Conservation (phyloP, 2,329 filamentous ascomycete species). For the Colletotrichum magnum region DNA sequence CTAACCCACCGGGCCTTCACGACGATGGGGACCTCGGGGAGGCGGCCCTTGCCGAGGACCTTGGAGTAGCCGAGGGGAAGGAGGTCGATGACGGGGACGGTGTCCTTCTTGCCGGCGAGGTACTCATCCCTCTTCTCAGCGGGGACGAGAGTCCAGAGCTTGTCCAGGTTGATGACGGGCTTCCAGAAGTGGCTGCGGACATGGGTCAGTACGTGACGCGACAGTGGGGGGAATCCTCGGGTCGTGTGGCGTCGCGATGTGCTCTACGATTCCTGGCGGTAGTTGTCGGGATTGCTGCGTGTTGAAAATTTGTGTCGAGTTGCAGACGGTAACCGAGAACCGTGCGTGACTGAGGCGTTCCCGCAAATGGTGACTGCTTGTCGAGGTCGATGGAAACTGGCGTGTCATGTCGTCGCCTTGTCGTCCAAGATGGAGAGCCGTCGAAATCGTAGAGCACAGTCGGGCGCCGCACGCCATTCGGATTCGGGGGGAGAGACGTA, state of each 20-base stretch:
- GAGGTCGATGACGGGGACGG: conserved; percentile 97
- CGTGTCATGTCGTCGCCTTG: no score
- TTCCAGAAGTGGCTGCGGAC: conserved; percentile 88
- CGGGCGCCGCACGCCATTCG: conserved; percentile 10
- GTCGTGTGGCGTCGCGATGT: background rate
- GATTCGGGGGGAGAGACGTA: conserved; percentile 25
- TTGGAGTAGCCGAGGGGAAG: conserved; percentile 98
- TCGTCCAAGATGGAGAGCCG: background rate
- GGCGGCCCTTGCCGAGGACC: conserved; percentile 97
- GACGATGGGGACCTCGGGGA: conserved; percentile 93
- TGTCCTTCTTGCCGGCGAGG: conserved; percentile 87
- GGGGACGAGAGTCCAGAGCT: conserved; percentile 98
- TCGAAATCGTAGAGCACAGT: conserved; percentile 21
- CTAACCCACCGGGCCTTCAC: conserved; percentile 96
- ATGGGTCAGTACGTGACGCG: conserved; percentile 20
- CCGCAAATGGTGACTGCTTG: background rate
- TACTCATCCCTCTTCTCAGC: conserved; percentile 94
- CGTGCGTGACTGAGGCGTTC: no score
- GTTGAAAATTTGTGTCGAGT: background rate
- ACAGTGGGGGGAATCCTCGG: background rate
- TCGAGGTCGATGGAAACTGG: background rate
- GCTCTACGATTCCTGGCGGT: background rate
- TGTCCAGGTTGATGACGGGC: conserved; percentile 98
- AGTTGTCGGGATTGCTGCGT: background rate
- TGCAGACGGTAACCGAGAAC: no score